A percentile compares a stretch with the other conserved stretches of the same genome.
Evolutionary conservation across 768 basidiomycete genomes (phyloP).

Genomic region (Lactarius vividus): DNA sequence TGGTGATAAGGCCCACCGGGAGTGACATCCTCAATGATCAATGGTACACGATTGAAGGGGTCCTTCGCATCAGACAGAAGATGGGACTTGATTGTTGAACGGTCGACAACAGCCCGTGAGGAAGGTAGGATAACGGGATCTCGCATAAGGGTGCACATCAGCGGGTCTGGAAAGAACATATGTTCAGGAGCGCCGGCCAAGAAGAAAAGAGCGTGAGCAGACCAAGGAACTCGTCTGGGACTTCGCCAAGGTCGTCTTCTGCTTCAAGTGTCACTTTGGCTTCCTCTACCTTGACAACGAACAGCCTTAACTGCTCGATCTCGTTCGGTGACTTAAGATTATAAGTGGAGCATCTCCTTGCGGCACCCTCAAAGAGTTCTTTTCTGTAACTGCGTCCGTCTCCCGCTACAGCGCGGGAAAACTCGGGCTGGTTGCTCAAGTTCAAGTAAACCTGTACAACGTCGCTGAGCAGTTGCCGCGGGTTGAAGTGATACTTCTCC

Average conservation of each 20-base stretch:
- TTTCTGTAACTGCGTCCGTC: constrained; percentile 91
- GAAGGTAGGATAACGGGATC: constrained; percentile 91
- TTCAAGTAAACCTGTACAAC: constrained; percentile 90
- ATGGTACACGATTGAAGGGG: constrained; percentile 90
- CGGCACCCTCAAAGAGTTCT: constrained; percentile 78
- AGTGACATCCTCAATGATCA: constrained; percentile 74
- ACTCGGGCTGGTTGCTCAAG: constrained; percentile 73
- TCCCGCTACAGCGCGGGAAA: constrained; percentile 83
- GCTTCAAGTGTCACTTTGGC: constrained; percentile 76
- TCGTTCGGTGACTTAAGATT: constrained; percentile 75
- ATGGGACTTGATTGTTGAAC: constrained; percentile 92
- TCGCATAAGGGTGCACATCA: constrained; percentile 91
- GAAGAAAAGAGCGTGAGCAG: constrained; percentile 31
- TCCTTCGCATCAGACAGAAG: constrained; percentile 88
- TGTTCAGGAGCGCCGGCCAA: constrained; percentile 13
- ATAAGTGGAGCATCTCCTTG: constrained; percentile 57
- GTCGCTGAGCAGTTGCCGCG: constrained; percentile 76
- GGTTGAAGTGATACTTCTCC: constrained; percentile 88
- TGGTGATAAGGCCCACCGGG: constrained; percentile 51
- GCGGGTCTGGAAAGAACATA: constrained; percentile 56
- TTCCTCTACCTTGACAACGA: constrained; percentile 83
- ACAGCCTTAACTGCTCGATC: constrained; percentile 61
- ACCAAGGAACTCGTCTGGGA: constrained; percentile 97
- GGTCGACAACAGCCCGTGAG: constrained; percentile 75
- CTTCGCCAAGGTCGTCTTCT: constrained; percentile 88